These are phyloP conservation scores for Verticillium nonalfalfae DNA, from an alignment of 2,329 filamentous ascomycete genomes.

Conservation along the genomic window DNA sequence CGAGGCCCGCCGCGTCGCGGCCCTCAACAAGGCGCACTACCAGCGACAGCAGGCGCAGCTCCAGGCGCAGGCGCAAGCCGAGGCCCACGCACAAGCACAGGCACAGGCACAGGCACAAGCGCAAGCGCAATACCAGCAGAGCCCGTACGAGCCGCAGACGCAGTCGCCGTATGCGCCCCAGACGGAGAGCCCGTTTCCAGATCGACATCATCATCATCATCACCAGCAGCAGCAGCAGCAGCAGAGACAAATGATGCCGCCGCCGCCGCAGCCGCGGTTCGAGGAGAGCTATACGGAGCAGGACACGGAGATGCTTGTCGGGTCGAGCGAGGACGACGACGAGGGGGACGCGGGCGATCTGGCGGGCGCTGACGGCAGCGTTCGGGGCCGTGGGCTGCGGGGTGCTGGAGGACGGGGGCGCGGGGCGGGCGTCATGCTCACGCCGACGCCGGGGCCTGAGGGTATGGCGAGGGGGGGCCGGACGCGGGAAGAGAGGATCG, in stretches of 20 bases:
- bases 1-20: constrained; percentile 63
- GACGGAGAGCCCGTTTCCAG: not conserved
- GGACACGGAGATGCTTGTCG: constrained; percentile 10
- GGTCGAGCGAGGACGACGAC: constrained; percentile 8
- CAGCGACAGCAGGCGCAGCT: constrained; percentile 6
- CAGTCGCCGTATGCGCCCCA: constrained; percentile 5
- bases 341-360: constrained; percentile 6
- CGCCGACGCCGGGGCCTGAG: constrained; percentile 17
- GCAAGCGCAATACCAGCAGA: constrained; percentile 5
- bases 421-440: constrained; percentile 9
- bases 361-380: not conserved
- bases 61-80: not conserved
- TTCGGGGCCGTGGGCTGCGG: constrained; percentile 11
- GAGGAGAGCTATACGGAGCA: constrained; percentile 6
- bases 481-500: constrained; percentile 32
- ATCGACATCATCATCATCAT: constrained; percentile 6
- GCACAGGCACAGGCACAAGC: constrained; percentile 6
- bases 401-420: constrained; percentile 10
- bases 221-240: constrained; percentile 9
- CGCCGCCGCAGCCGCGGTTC: constrained; percentile 11
- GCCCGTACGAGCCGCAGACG: constrained; percentile 5
- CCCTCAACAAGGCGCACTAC: constrained; percentile 43
- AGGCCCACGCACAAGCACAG: constrained; percentile 1
- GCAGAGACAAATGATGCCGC: constrained; percentile 6
- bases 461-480: constrained; percentile 9